Conservation (phyloP, 306 rosid species). For the Inga leiocalycina region DNA sequence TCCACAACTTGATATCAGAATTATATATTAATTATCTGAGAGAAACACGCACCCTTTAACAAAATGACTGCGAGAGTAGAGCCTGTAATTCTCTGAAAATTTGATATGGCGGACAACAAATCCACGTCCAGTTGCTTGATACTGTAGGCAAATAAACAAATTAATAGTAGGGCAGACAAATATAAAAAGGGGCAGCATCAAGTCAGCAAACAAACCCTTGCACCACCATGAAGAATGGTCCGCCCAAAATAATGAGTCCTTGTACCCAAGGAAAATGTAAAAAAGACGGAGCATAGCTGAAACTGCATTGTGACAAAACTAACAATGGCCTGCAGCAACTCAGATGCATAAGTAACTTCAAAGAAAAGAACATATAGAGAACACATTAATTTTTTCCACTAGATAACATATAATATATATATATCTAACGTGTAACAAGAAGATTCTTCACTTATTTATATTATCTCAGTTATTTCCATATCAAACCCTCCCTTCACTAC, state of each 20-base stretch:
- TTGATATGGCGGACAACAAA: slow-evolving; percentile 94
- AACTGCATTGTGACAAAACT: slow-evolving; percentile 90
- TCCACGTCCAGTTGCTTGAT: slow-evolving; percentile 97
- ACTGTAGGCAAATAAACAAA: slow-evolving; percentile 53
- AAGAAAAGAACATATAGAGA: background rate
- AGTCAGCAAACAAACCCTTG: slow-evolving; percentile 66
- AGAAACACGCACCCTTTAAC: slow-evolving; percentile 75
- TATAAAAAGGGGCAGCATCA: slow-evolving; percentile 1
- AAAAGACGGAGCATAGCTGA: slow-evolving; percentile 89
- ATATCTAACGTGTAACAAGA: slow-evolving; percentile 1
- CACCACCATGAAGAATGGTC: slow-evolving; percentile 98
- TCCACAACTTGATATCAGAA: background rate
- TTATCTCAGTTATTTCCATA: background rate
- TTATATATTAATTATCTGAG: background rate
- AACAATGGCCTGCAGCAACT: slow-evolving; percentile 81
- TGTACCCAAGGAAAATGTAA: slow-evolving; percentile 94
- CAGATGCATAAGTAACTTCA: background rate
- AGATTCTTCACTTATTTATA: background rate
- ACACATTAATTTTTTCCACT: background rate
- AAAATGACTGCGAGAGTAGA: slow-evolving; percentile 97
- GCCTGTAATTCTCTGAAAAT: slow-evolving; percentile 91
- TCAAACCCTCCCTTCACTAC: slow-evolving; percentile 19
- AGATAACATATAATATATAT: background rate
- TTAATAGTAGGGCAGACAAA: slow-evolving; percentile 29
- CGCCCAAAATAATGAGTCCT: slow-evolving; percentile 94